Percentiles rank a stretch among this genome's conserved stretches.
These are phyloP conservation scores for Magnolia kwangsiensis DNA, from an alignment of 164 flowering plant genomes.

Conservation along the genomic window DNA sequence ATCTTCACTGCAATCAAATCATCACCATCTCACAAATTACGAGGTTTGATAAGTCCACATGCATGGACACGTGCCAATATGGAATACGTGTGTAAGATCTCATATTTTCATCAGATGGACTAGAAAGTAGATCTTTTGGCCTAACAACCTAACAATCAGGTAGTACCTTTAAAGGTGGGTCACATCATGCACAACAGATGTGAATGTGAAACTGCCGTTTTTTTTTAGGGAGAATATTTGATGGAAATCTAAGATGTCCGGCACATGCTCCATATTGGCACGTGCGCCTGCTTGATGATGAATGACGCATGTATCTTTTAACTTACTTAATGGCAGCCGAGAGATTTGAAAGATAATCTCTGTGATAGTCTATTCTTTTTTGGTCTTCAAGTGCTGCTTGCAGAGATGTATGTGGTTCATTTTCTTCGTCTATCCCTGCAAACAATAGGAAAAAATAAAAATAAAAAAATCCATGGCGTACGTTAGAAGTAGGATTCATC, in stretches of 20 bases:
- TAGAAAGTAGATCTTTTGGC: not conserved
- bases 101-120: not conserved
- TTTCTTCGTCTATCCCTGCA: slow-evolving; percentile 90
- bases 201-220: too few species aligned
- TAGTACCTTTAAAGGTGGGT: too few species aligned
- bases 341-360: slow-evolving; percentile 49
- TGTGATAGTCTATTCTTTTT: slow-evolving; percentile 56
- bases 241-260: too few species aligned
- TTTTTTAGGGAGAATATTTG: too few species aligned
- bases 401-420: slow-evolving; percentile 35
- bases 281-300: too few species aligned
- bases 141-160: not conserved
- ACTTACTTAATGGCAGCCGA: slow-evolving; percentile 11
- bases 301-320: not conserved
- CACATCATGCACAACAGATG: too few species aligned
- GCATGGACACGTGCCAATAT: not conserved
- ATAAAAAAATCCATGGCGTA: too few species aligned
- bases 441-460: not conserved
- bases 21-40: not conserved
- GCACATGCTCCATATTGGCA: too few species aligned
- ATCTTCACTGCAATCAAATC: slow-evolving; percentile 51
- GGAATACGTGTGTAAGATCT: not conserved
- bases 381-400: slow-evolving; percentile 77
- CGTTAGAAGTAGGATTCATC: too few species aligned
- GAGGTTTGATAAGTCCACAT: not conserved